A percentile compares a stretch with the other conserved stretches of the same genome.
Conservation (phyloP, 106 monocot genomes). For the Acanthochlamys bracteata region DNA sequence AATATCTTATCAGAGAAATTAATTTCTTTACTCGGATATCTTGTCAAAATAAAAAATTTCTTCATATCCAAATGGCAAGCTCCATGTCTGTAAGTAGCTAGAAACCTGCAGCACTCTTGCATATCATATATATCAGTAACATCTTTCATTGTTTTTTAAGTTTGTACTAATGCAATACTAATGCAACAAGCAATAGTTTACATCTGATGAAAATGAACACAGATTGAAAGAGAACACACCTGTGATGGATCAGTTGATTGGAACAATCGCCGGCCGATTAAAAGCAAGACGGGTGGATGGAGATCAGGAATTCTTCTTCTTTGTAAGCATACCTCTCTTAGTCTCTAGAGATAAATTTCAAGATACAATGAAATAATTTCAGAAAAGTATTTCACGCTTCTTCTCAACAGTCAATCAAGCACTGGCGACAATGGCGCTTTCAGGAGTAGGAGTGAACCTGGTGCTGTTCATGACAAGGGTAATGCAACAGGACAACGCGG, state of each 20-base stretch:
- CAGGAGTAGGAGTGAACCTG: constrained; percentile 36
- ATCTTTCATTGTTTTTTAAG: too few species aligned
- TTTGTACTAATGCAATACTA: too few species aligned
- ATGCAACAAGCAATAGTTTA: too few species aligned
- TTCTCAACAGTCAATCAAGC: constrained; percentile 32
- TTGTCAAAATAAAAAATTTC: too few species aligned
- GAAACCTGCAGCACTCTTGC: too few species aligned
- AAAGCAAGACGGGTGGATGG: background rate
- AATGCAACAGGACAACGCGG: constrained; percentile 39
- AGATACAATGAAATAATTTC: background rate
- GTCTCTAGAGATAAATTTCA: background rate
- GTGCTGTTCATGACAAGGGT: constrained; percentile 43
- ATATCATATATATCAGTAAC: too few species aligned
- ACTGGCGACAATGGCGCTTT: constrained; percentile 35
- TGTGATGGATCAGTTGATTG: constrained; percentile 1
- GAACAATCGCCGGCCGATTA: background rate
- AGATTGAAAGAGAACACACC: too few species aligned
- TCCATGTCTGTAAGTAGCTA: too few species aligned
- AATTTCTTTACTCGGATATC: too few species aligned
- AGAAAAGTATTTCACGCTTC: background rate
- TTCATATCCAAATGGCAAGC: too few species aligned
- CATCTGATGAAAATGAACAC: too few species aligned
- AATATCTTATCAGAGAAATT: too few species aligned
- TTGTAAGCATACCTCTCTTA: background rate
- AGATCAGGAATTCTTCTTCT: background rate